Evolutionary conservation across 768 basidiomycete genomes (phyloP), one percentile per base, ranked within the genome.

Genomic region (Suillus subluteus): DNA sequence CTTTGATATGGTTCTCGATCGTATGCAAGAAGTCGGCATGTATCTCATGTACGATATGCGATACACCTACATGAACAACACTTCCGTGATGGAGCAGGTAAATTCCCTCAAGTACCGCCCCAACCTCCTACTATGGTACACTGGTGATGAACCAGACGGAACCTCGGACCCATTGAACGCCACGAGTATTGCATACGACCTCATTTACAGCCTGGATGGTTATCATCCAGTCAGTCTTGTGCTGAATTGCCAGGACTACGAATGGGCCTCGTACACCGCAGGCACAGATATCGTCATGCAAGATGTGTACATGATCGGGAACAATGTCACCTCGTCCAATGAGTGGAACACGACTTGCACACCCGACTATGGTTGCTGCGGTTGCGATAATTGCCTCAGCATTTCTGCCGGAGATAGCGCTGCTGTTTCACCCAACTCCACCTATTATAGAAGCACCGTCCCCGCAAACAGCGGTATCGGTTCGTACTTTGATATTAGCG

Each of bases 1-100:
- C 0, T 77, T 92, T 0, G 82, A 86, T 43, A 66, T 81, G 59
- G 86, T 91, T 35, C 72, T 93, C 8, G 88, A 92, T 71, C 79
- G 83, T 52, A 91, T 93, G 89, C 87, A 92, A 74, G 83, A 89
- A 67, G 86, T 88, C 0, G 86, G 85, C 0, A n/a, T 77, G 12
- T 94, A 90, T 72, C 82, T 94, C 64, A 92, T 94, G 87, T 95
- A 94, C 69, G 91, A 94, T 73, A 93, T 94, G 91, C 84, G 91
- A 59, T 80, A 62, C 84, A 85, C 85, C 6, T 94, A 92, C 78
- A 86, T 82, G 83, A 88, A 94, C 74, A 69, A 78, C 9, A 83
- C 86, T 7, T 81, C 84, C 1, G 88, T 94, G 35, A 86, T 82
- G 2, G 83, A 86, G 64, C 86, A 95, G 78, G 91, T 94, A 23